Evolutionary conservation across 2,329 filamentous ascomycete species (phyloP), one percentile per base, ranked within the genome.

Genomic region (Ramularia collo-cygni): DNA sequence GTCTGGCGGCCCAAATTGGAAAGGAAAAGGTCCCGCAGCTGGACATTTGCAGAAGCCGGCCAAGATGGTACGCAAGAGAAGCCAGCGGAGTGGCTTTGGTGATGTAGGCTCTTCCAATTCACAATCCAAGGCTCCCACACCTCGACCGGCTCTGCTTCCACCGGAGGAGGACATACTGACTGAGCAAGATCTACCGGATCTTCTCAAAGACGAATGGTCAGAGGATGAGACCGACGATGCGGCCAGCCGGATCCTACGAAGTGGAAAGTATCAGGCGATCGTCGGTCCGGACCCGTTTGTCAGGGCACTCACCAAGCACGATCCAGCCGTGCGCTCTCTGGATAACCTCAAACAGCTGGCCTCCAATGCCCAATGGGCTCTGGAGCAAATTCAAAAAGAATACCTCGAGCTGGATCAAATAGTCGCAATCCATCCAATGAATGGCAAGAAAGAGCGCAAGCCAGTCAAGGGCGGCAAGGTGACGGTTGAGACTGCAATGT

Each of bases 341-440:
- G 70, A 71, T n/a, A 69, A 71, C 42, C 66, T 80, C 0, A 76
- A 76, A 46, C 62, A 64, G 2, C 59, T 77, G n/a, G 72, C 76
- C 6, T 64, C 67, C 18, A 76, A 78, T 50, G 70, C 70, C 1
- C 69, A 71, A 21, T 58, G 60, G 26, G 71, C 72, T 9, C 61
- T 81, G 44, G 68, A 68, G 50, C 57, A 66, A 28, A 73, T 76
- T 62, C 77, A 81, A 53, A 71, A 77, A 41, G 76, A 81, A 57
- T 79, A 75, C 49, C 58, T 77, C 16, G 62, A 63, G 38, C 62
- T 79, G n/a, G 73, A 77, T 41, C 69, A 63, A 24, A 58, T 72
- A 49, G 75, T 74, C 33, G 66, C 69, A 10, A 64, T 68, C 12
- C 32, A 52, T 24, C 50, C 50, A 3, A 48, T 49, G 32, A 71